Evolutionary conservation across 805 yeast species (phyloP), one percentile per base, ranked within the genome.

Genomic region (Jamesozyma rosinii): DNA sequence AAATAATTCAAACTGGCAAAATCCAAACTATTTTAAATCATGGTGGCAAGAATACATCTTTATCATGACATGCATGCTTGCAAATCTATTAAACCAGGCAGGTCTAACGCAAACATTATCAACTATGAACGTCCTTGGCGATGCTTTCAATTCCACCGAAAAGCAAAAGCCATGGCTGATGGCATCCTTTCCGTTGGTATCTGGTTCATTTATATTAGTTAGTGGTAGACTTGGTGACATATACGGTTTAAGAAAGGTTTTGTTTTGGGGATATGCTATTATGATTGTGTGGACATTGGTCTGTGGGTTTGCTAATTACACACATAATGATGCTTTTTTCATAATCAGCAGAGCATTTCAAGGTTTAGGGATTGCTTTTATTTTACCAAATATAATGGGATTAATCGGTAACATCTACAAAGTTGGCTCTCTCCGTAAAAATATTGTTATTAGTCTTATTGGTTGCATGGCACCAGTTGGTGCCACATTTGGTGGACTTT

Each of bases 181-280:
- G 69, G 86, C 88, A 2, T 74, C 85, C 0, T 81, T 75, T 56
- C 77, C 86, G 0, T 62, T 83, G 43, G 76, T 85, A 0, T 76
- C 81, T 4, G 90, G 90, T 13, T 80, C 90, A 0, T 77, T 83
- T 47, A 82, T 83, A 39, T 59, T 83, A 33, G 66, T 79, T 3
- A 72, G 81, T 31, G 92, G 92, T 9, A 70, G 79, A 41, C 53
- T 81, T 35, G 92, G 94, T 29, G 94, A 83, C 54, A 64, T 82
- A 10, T 76, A 75, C 49, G 90, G 92, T 0, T 66, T 80, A 42
- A 77, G 76, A 48, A 64, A 57, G 31, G 61, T 75, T n/a, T 67
- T 79, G 42, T 36, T 76, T 0, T 50, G 65, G 11, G 87, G 90
- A 1, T 77, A 77, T 60, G 38, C 61, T 5, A 73, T 83, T 76